These are phyloP conservation scores for Plantago lanceolata DNA, from an alignment of 305 asterid genomes.

Conservation along the genomic window DNA sequence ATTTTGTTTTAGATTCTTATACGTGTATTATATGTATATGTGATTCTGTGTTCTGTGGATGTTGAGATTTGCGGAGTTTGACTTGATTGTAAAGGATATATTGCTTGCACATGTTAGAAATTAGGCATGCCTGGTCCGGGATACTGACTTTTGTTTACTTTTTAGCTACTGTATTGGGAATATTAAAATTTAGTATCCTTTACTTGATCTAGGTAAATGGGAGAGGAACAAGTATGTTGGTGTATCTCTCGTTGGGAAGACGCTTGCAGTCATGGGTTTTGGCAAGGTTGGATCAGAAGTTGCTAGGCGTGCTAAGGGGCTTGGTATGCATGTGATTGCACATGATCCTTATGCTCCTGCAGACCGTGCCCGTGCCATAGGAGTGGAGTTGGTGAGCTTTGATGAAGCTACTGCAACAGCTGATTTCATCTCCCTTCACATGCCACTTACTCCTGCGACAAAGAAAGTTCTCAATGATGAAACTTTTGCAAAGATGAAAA, in stretches of 20 bases:
- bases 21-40: too few species aligned
- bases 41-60: too few species aligned
- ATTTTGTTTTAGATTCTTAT: too few species aligned
- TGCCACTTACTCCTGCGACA: slow-evolving; percentile 92
- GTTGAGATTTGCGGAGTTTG: not conserved
- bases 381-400: slow-evolving; percentile 89
- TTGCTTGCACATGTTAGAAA: not conserved
- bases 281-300: slow-evolving; percentile 98
- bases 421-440: slow-evolving; percentile 95
- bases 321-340: slow-evolving; percentile 92
- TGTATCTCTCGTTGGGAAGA: slow-evolving; percentile 91
- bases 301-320: slow-evolving; percentile 95
- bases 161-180: not conserved
- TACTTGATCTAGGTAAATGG: slow-evolving; percentile 67
- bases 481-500: slow-evolving; percentile 91
- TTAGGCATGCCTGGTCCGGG: not conserved
- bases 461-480: slow-evolving; percentile 69
- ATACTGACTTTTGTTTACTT: not conserved
- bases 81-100: not conserved
- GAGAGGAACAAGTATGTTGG: slow-evolving; percentile 88
- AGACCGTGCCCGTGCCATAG: slow-evolving; percentile 92
- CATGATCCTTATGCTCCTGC: slow-evolving; percentile 97
- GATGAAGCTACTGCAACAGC: slow-evolving; percentile 73
- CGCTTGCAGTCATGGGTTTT: slow-evolving; percentile 88
- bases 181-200: slow-evolving; percentile 10